Conservation (phyloP, 306 rosid genomes). For the Macrotyloma uniflorum region DNA sequence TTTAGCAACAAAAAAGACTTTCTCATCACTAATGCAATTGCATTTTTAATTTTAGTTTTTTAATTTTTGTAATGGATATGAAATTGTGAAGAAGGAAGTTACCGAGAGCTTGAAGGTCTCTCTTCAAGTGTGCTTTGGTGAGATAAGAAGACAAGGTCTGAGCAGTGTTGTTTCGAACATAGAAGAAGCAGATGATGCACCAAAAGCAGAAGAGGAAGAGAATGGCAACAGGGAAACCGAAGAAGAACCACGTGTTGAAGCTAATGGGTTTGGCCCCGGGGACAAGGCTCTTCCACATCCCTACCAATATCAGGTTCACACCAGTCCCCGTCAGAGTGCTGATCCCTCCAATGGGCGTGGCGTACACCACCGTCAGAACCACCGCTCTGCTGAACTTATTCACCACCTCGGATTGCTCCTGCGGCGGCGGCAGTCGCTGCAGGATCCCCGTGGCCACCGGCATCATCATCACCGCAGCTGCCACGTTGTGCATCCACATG, state of each 20-base stretch:
- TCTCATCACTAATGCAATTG: no score
- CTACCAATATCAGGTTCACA: slow-evolving; percentile 76
- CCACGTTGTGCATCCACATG: slow-evolving; percentile 97
- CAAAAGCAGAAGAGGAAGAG: slow-evolving; percentile 56
- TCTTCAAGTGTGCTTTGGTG: slow-evolving; percentile 65
- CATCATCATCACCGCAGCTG: slow-evolving; percentile 88
- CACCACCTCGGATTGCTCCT: slow-evolving; percentile 45
- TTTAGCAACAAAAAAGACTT: no score
- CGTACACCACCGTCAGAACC: slow-evolving; percentile 63
- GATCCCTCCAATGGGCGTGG: slow-evolving; percentile 71
- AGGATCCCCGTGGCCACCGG: slow-evolving; percentile 88
- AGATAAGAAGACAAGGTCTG: slow-evolving; percentile 59
- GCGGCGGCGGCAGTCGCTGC: slow-evolving; percentile 56
- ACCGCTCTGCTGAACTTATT: slow-evolving; percentile 80
- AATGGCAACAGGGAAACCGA: slow-evolving; percentile 69
- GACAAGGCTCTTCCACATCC: slow-evolving; percentile 80
- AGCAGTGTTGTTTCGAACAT: slow-evolving; percentile 34
- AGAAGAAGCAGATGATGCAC: slow-evolving; percentile 64
- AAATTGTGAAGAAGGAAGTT: background rate
- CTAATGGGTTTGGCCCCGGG: slow-evolving; percentile 66
- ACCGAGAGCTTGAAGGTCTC: slow-evolving; percentile 81
- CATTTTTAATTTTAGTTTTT: no score
- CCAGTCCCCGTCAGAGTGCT: slow-evolving; percentile 93
- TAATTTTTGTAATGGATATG: background rate
- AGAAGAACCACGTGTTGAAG: slow-evolving; percentile 73